Evolutionary conservation across 257 asterid genomes (phyloP).

Genomic region (Solanum sejunctum): DNA sequence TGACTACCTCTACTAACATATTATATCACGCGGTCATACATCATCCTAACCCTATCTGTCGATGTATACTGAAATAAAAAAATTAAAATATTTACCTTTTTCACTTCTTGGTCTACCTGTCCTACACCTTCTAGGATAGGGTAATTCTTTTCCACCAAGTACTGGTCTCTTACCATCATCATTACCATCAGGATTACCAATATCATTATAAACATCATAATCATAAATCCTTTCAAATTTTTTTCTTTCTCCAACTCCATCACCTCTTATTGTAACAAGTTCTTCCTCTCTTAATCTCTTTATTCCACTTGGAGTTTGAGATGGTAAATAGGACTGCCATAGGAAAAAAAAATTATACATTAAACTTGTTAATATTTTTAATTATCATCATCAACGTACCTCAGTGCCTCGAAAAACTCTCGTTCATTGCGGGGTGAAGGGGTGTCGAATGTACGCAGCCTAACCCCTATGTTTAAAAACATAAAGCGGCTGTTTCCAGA

Average conservation of each 20-base stretch:
- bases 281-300: slow-evolving; percentile 27
- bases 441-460: too few species aligned
- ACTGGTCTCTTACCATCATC: slow-evolving; percentile 39
- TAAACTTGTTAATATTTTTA: too few species aligned
- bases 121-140: slow-evolving; percentile 71
- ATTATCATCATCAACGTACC: too few species aligned
- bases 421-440: too few species aligned
- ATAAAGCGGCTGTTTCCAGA: too few species aligned
- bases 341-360: background rate
- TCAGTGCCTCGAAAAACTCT: too few species aligned
- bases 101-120: slow-evolving; percentile 44
- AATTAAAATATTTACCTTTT: slow-evolving; percentile 17
- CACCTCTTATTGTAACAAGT: slow-evolving; percentile 34
- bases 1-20: too few species aligned
- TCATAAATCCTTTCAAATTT: slow-evolving; percentile 47
- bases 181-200: slow-evolving; percentile 43
- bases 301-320: slow-evolving; percentile 57
- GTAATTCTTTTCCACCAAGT: slow-evolving; percentile 49
- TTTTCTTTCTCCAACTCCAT: slow-evolving; percentile 50
- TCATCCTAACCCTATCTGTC: too few species aligned
- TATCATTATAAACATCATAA: slow-evolving; percentile 71
- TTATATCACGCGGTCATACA: too few species aligned
- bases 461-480: too few species aligned
- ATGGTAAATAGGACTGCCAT: slow-evolving; percentile 64
- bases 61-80: too few species aligned